These are phyloP conservation scores for Citrullus amarus DNA, from an alignment of 306 rosid genomes.

Conservation along the genomic window DNA sequence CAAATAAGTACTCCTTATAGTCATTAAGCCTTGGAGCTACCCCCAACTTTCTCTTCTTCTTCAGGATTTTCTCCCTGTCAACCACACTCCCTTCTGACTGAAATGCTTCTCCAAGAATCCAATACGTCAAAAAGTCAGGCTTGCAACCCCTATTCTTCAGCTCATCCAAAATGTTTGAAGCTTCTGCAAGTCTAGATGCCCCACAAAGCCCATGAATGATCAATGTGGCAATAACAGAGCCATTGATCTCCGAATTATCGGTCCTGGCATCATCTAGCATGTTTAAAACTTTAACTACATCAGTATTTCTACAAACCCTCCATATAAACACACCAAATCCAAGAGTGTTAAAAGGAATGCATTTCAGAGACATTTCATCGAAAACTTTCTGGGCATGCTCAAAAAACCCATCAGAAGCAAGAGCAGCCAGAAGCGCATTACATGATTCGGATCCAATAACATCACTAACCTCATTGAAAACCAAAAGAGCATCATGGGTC, in stretches of 20 bases:
- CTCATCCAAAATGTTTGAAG: constrained; percentile 44
- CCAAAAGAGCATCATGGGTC: constrained; percentile 34
- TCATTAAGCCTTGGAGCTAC: constrained; percentile 71
- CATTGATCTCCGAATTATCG: constrained; percentile 40
- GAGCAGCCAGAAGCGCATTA: constrained; percentile 57
- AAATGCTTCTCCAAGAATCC: constrained; percentile 55
- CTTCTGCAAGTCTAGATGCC: constrained; percentile 46
- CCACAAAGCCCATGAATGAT: constrained; percentile 55
- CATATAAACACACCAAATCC: constrained; percentile 79
- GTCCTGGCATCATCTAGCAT: constrained; percentile 40
- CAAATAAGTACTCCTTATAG: constrained; percentile 50
- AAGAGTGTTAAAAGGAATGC: constrained; percentile 37
- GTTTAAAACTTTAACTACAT: constrained; percentile 25
- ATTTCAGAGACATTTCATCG: constrained; percentile 41
- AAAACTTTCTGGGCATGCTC: constrained; percentile 47
- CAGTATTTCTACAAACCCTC: constrained; percentile 36
- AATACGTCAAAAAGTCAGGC: constrained; percentile 86
- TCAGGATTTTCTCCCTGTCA: constrained; percentile 58
- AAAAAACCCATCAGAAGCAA: constrained; percentile 46
- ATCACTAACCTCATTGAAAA: constrained; percentile 21
- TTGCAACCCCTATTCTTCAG: constrained; percentile 62
- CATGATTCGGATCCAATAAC: constrained; percentile 40
- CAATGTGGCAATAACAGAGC: constrained; percentile 58
- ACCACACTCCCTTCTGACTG: constrained; percentile 34
- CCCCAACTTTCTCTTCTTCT: constrained; percentile 86